phyloP scores from a whole-genome alignment of 495 filamentous ascomycete species.

The Apodospora peruviana region DNA sequence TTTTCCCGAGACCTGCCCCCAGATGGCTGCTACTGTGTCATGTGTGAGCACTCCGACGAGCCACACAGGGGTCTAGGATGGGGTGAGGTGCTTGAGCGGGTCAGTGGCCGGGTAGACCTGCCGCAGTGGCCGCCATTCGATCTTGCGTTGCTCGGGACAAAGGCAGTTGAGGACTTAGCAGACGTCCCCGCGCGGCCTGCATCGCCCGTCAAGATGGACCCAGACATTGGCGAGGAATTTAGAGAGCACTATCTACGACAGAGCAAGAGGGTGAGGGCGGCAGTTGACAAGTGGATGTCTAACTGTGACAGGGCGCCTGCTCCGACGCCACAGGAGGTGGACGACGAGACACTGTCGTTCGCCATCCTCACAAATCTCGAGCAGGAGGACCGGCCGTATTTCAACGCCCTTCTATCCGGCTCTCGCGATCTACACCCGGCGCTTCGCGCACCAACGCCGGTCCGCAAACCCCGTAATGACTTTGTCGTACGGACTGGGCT shows the following conservation, averaged over 20 bases:
- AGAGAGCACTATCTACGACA: conserved; percentile 84
- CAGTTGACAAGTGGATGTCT: conserved; percentile 81
- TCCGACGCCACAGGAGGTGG: conserved; percentile 74
- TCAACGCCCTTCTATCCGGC: conserved; percentile 72
- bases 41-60: conserved; percentile 61
- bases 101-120: conserved; percentile 78
- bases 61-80: conserved; percentile 74
- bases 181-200: conserved; percentile 40
- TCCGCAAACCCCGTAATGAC: conserved; percentile 55
- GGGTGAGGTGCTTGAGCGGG: conserved; percentile 92
- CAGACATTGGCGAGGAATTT: conserved; percentile 87
- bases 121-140: conserved; percentile 85
- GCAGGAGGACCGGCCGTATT: conserved; percentile 64
- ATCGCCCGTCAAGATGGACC: conserved; percentile 78
- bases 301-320: conserved; percentile 65
- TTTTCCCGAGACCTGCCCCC: conserved; percentile 87
- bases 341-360: conserved; percentile 88
- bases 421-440: conserved; percentile 52
- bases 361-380: conserved; percentile 86
- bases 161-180: conserved; percentile 40
- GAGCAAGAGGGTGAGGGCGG: conserved; percentile 75
- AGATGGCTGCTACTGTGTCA: conserved; percentile 67
- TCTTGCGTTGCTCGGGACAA: conserved; percentile 58
- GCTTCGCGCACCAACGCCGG: conserved; percentile 50
- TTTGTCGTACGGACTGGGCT: conserved; percentile 65